phyloP scores from a whole-genome alignment of 2,329 filamentous ascomycete species.

The Triangularia setosa region DNA sequence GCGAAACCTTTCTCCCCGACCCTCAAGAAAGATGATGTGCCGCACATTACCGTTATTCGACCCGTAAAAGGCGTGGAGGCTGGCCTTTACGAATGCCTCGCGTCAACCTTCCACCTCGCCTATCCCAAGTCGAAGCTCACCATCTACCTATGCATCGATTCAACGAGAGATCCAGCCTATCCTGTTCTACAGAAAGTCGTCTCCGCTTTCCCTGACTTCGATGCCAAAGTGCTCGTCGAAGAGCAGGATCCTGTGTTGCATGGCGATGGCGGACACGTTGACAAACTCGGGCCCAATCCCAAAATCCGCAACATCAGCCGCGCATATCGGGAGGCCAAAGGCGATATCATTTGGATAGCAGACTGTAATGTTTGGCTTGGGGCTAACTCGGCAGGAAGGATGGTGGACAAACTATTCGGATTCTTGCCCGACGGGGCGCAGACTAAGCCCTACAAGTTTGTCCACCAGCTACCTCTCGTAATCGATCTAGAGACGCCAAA shows the following conservation, averaged over 20 bases:
- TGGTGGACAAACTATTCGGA: slow-evolving; percentile 85
- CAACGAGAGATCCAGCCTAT: slow-evolving; percentile 70
- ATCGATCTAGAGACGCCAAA: slow-evolving; percentile 60
- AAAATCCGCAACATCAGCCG: slow-evolving; percentile 97
- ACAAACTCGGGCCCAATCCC: slow-evolving; percentile 85
- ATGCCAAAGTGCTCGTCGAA: slow-evolving; percentile 74
- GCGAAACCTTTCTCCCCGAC: slow-evolving; percentile 48
- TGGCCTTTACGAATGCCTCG: slow-evolving; percentile 85
- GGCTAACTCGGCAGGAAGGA: slow-evolving; percentile 72
- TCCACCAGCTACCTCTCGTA: slow-evolving; percentile 87
- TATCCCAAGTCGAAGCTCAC: slow-evolving; percentile 76
- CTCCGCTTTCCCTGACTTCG: slow-evolving; percentile 65
- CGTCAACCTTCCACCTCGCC: slow-evolving; percentile 75
- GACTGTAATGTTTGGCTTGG: slow-evolving; percentile 97
- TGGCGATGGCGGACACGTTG: slow-evolving; percentile 44
- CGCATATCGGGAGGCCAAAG: slow-evolving; percentile 82
- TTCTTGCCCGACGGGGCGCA: slow-evolving; percentile 46
- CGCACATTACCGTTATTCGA: slow-evolving; percentile 84
- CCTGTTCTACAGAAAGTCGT: slow-evolving; percentile 69
- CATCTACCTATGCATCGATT: slow-evolving; percentile 77
- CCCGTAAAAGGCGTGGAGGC: slow-evolving; percentile 92
- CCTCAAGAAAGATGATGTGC: slow-evolving; percentile 54
- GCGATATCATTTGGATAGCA: slow-evolving; percentile 88
- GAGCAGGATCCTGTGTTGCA: slow-evolving; percentile 71
- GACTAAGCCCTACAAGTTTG: slow-evolving; percentile 74